Evolutionary conservation across 2,329 filamentous ascomycete genomes (phyloP).

Genomic region (Xylaria sp.): DNA sequence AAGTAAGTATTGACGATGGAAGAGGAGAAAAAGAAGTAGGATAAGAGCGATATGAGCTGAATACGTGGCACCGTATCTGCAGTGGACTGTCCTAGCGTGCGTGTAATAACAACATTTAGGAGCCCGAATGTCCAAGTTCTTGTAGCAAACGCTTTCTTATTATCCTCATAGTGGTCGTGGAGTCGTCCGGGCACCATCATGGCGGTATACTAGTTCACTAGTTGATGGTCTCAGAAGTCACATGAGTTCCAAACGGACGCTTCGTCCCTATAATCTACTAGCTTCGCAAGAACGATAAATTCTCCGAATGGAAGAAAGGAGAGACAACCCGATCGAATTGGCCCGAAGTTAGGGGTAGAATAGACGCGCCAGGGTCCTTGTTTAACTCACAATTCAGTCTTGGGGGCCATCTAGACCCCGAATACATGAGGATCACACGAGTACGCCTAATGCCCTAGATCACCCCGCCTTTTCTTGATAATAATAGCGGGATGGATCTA

Average conservation of each 20-base stretch:
- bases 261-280: neutral
- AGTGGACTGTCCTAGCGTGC: too few relatives aligned
- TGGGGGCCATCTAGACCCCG: neutral
- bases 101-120: neutral
- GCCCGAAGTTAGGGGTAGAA: too few relatives aligned
- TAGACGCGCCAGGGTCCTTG: neutral
- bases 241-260: neutral
- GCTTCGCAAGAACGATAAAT: neutral
- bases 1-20: neutral
- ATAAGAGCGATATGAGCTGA: neutral
- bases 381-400: neutral
- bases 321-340: neutral
- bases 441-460: neutral
- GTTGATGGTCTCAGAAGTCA: neutral
- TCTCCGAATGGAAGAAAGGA: neutral
- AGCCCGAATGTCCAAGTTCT: neutral
- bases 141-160: neutral
- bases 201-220: neutral
- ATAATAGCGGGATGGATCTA: slow-evolving; percentile 1
- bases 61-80: neutral
- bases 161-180: neutral
- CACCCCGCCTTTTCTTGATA: neutral
- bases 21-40: neutral
- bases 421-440: neutral
- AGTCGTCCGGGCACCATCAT: neutral